Evolutionary conservation across 2,329 filamentous ascomycete species (phyloP).

Genomic region (Gremmenia infestans): DNA sequence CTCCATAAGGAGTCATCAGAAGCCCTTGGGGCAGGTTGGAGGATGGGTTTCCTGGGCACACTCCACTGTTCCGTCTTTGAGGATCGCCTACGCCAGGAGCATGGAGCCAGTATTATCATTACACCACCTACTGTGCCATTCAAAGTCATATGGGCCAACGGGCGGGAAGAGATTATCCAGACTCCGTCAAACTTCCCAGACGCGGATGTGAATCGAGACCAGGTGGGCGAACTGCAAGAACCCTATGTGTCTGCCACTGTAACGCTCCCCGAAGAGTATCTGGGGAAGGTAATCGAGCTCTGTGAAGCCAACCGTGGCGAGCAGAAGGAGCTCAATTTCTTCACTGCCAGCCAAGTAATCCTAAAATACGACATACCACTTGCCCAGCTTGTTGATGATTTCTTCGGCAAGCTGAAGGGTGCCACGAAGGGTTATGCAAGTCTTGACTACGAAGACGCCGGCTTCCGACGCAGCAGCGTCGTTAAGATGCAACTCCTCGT

Average conservation of each 20-base stretch:
- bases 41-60: constrained; percentile 91
- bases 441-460: constrained; percentile 93
- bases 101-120: constrained; percentile 92
- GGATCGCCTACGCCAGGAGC: constrained; percentile 88
- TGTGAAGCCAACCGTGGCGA: constrained; percentile 86
- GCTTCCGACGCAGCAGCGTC: constrained; percentile 74
- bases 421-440: constrained; percentile 92
- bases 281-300: constrained; percentile 90
- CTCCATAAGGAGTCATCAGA: constrained; percentile 92
- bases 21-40: constrained; percentile 88
- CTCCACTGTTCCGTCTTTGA: constrained; percentile 99
- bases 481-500: constrained; percentile 90
- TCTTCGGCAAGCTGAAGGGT: constrained; percentile 95
- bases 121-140: constrained; percentile 94
- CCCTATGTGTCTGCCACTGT: constrained; percentile 79
- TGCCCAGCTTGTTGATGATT: constrained; percentile 87
- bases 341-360: constrained; percentile 88
- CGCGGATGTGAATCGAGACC: constrained; percentile 42
- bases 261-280: constrained; percentile 87
- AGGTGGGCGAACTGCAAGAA: constrained; percentile 60
- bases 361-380: constrained; percentile 87
- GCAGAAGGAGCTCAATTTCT: constrained; percentile 85
- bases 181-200: constrained; percentile 90
- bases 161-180: constrained; percentile 71
- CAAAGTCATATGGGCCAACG: constrained; percentile 73